Evolutionary conservation across 78 protist species (phyloP).

Genomic region (Isochrysis galbana): DNA sequence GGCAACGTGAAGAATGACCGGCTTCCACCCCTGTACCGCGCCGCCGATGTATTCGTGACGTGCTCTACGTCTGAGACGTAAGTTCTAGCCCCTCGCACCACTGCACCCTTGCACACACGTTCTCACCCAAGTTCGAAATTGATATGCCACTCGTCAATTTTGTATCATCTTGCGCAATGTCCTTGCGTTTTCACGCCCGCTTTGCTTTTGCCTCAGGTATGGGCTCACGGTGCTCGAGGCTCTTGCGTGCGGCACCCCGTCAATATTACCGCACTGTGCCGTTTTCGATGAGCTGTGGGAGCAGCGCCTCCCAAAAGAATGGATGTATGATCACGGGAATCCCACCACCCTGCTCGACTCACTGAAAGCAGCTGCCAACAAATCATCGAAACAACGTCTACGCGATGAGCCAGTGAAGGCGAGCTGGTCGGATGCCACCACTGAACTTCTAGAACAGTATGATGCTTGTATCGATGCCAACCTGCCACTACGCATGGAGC

Average conservation of each 20-base stretch:
- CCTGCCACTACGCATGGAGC: not conserved
- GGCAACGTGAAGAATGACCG: not conserved
- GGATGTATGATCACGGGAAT: not conserved
- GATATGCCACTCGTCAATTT: too few species aligned
- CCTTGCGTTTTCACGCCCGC: not conserved
- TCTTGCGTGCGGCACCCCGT: conserved; percentile 38
- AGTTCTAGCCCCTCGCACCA: too few species aligned
- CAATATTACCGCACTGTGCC: conserved; percentile 20
- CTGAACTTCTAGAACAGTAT: not conserved
- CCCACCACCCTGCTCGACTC: not conserved
- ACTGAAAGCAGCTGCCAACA: not conserved
- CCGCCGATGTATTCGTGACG: conserved; percentile 32
- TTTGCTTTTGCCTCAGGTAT: too few species aligned
- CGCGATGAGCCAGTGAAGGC: not conserved
- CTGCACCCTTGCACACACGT: not conserved
- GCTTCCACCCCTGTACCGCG: conserved; percentile 36
- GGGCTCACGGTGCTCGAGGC: conserved; percentile 42
- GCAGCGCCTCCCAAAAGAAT: not conserved
- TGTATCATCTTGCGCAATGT: too few species aligned
- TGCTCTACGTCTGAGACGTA: not conserved
- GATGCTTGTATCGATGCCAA: not conserved
- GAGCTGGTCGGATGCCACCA: not conserved
- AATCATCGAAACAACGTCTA: not conserved
- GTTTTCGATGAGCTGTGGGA: conserved; percentile 44
- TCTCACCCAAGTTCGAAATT: too few species aligned